Conservation (phyloP, 306 rosid genomes). For the Ochetophila trinervis region DNA sequence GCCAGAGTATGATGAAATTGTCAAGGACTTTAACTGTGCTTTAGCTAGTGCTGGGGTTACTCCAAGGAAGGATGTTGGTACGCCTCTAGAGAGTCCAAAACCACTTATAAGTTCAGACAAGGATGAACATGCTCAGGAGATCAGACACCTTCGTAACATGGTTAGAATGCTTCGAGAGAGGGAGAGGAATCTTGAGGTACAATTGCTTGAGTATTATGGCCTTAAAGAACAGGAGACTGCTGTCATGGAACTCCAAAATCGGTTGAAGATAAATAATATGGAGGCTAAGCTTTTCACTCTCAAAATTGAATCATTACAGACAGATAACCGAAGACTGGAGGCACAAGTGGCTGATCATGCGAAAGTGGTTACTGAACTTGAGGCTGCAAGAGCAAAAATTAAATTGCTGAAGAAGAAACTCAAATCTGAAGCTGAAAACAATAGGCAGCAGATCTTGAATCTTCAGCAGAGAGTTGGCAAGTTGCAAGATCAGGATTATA, state of each 20-base stretch:
- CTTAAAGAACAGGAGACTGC: slow-evolving; percentile 79
- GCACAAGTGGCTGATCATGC: slow-evolving; percentile 49
- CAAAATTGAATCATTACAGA: slow-evolving; percentile 66
- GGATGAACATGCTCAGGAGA: slow-evolving; percentile 64
- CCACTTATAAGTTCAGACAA: slow-evolving; percentile 33
- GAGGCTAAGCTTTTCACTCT: slow-evolving; percentile 76
- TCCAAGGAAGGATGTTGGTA: slow-evolving; percentile 42
- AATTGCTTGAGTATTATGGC: slow-evolving; percentile 81
- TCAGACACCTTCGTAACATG: slow-evolving; percentile 52
- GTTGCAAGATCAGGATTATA: slow-evolving; percentile 56
- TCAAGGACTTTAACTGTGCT: slow-evolving; percentile 45
- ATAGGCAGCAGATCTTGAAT: slow-evolving; percentile 52
- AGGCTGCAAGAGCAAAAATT: slow-evolving; percentile 57
- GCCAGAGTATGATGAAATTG: slow-evolving; percentile 49
- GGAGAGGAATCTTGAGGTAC: slow-evolving; percentile 69
- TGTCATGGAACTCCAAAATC: slow-evolving; percentile 75
- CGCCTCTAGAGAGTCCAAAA: slow-evolving; percentile 40
- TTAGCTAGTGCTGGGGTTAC: slow-evolving; percentile 32
- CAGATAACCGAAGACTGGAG: slow-evolving; percentile 61
- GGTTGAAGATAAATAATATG: slow-evolving; percentile 66
- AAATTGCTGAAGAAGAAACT: slow-evolving; percentile 69
- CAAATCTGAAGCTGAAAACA: slow-evolving; percentile 68
- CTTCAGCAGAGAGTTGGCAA: slow-evolving; percentile 62
- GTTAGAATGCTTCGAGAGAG: slow-evolving; percentile 69
- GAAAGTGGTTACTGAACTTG: slow-evolving; percentile 57